Evolutionary conservation across 1,284 basidiomycete species (phyloP).

Genomic region (Uromyces viciae-fabae): DNA sequence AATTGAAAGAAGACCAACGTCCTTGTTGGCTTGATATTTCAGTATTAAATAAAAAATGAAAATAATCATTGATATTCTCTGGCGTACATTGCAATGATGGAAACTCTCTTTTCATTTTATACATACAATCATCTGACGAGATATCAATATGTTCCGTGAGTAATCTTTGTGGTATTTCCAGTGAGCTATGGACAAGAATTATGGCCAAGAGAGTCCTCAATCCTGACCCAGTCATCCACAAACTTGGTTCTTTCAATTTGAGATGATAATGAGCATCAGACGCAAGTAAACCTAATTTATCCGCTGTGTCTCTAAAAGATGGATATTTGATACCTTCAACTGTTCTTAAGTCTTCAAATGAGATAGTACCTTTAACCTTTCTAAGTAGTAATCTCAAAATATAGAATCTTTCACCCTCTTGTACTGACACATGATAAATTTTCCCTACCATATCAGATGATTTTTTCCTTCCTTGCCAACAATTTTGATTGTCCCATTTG

Average conservation of each 20-base stretch:
- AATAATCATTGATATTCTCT: no score
- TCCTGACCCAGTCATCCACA: neutral
- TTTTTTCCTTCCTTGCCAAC: neutral
- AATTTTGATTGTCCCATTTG: neutral
- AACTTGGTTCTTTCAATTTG: neutral
- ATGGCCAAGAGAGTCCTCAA: neutral
- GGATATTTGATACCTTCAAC: neutral
- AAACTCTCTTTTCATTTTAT: neutral
- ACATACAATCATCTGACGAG: neutral
- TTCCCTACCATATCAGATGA: neutral
- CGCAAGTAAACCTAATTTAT: neutral
- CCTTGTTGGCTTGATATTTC: no score
- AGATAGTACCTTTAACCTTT: neutral
- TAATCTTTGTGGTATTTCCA: neutral
- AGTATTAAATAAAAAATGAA: no score
- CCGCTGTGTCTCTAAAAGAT: neutral
- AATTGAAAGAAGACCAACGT: no score
- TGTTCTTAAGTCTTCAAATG: neutral
- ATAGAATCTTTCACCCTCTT: neutral
- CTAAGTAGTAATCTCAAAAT: slow-evolving; percentile 46
- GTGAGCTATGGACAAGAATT: neutral
- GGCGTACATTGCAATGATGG: no score
- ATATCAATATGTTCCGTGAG: neutral
- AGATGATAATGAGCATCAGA: neutral
- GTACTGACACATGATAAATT: neutral